These are phyloP conservation scores for Phytophthora palmivora DNA, from an alignment of 352 stramenopile species.

Conservation along the genomic window DNA sequence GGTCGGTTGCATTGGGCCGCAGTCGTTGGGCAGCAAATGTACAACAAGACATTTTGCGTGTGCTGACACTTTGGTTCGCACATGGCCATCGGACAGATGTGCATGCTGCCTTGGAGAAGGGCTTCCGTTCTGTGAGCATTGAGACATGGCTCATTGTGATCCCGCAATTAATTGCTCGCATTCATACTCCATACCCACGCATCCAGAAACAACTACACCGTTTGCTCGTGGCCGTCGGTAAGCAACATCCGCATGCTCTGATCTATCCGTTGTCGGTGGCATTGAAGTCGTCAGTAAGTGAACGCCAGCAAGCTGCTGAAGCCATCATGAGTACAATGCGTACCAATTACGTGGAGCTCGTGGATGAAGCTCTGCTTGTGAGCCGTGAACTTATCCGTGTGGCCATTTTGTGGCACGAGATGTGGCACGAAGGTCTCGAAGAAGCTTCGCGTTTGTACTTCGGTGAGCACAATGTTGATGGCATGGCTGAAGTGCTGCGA, in stretches of 20 bases:
- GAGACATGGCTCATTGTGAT: slow-evolving; percentile 99
- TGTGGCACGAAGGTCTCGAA: slow-evolving; percentile 98
- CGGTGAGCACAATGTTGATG: slow-evolving; percentile 96
- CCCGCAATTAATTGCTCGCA: slow-evolving; percentile 95
- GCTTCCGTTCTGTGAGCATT: slow-evolving; percentile 93
- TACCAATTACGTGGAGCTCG: slow-evolving; percentile 93
- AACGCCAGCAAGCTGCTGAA: slow-evolving; percentile 92
- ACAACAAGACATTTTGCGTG: slow-evolving; percentile 98
- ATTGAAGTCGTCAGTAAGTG: slow-evolving; percentile 94
- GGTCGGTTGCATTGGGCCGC: slow-evolving; percentile 94
- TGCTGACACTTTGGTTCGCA: slow-evolving; percentile 98
- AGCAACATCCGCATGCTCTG: slow-evolving; percentile 97
- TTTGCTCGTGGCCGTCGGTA: slow-evolving; percentile 89
- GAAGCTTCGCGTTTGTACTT: slow-evolving; percentile 98
- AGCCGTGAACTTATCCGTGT: slow-evolving; percentile 98
- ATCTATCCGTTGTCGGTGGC: slow-evolving; percentile 98
- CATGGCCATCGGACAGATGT: slow-evolving; percentile 95
- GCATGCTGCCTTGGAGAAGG: slow-evolving; percentile 67
- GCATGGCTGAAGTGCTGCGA: slow-evolving; percentile 94
- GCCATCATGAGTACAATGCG: slow-evolving; percentile 96
- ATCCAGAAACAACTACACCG: slow-evolving; percentile 88
- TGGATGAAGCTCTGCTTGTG: slow-evolving; percentile 95
- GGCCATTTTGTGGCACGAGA: slow-evolving; percentile 98
- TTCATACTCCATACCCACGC: slow-evolving; percentile 68
- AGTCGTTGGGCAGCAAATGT: slow-evolving; percentile 97